Base-by-base conservation (phyloP, 192 early-diverging fungal genomes). In the Umbelopsis isabellina region DNA sequence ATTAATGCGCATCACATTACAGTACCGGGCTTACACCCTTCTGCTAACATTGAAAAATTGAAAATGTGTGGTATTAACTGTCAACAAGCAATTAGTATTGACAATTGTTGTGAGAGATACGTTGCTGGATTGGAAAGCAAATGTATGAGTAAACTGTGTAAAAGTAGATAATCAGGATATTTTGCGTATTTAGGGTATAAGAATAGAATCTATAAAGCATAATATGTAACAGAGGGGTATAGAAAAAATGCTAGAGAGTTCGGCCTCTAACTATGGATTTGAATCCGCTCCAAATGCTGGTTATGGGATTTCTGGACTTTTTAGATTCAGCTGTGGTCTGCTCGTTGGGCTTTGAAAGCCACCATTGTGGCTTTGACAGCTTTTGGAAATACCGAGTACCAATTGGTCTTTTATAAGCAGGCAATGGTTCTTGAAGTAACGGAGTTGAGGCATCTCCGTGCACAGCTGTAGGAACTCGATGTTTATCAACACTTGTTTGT, bases 301-400 rank as follows among this genome's bases (percentile, higher is more conserved):
- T n/a, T 33, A 61, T 61, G 18, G 55, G 55, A 61, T 35, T 61
- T 27, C 16, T 13, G 12, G 25, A 3, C n/a, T 33, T 61, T 35
- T 61, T 30, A 58, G 33, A 58, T 15, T 58, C 25, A 16, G 25
- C 55, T n/a, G 2, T 61, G 25, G 55, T 12, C 15, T 37, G 27
- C 27, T 16, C 30, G 33, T 25, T 3, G 55, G 55, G 33, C 18
- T n/a, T 61, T 25, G 55, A 33, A 35, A 61, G 21, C 22, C 21
- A 30, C 55, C 55, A 61, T 18, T 27, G 55, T 27, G 55, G 55
- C 30, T 61, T 61, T 61, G 30, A 27, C 55, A 61, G 16, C 25
- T 25, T 61, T 8, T 25, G 55, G 13, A 61, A 35, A 16, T 35
- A 61, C 25, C 55, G 55, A 25, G 0, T 61, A 0, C 55, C 55